These are phyloP conservation scores for Pythium insidiosum DNA, from an alignment of 352 stramenopile species.

Conservation along the genomic window DNA sequence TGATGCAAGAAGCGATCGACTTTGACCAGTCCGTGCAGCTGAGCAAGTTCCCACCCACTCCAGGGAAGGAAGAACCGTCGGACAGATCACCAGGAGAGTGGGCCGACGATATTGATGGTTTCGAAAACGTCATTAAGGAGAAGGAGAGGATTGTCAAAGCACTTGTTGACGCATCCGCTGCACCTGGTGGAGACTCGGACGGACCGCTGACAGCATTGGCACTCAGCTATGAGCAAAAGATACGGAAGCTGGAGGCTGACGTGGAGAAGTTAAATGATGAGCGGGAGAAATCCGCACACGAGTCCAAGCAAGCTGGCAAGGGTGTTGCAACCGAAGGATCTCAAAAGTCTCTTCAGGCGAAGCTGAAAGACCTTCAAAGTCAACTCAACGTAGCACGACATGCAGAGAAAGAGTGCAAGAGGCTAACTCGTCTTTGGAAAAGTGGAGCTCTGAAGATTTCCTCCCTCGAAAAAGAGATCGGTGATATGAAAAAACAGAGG, in stretches of 20 bases:
- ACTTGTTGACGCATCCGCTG: constrained; percentile 2
- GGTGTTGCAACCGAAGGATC: no score
- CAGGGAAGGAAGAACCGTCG: constrained; percentile 1
- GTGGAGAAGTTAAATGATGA: constrained; percentile 18
- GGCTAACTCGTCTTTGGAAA: constrained; percentile 21
- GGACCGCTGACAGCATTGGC: constrained; percentile 23
- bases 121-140: constrained; percentile 38
- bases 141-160: constrained; percentile 40
- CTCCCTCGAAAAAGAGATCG: constrained; percentile 33
- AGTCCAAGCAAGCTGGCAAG: no score
- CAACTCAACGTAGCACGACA: constrained; percentile 27
- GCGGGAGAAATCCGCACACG: no score
- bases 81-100: constrained; percentile 2
- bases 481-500: constrained; percentile 42
- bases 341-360: constrained; percentile 14
- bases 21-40: constrained; percentile 23
- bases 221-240: constrained; percentile 31
- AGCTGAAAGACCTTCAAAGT: constrained; percentile 19
- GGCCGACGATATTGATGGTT: constrained; percentile 18
- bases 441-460: constrained; percentile 37
- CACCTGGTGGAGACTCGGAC: constrained; percentile 2
- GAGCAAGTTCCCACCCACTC: constrained; percentile 6
- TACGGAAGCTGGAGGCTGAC: constrained; percentile 23
- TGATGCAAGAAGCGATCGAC: constrained; percentile 25
- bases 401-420: constrained; percentile 29